These are phyloP conservation scores for Calonectria ilicicola DNA, from an alignment of 2,329 filamentous ascomycete genomes.

Conservation along the genomic window DNA sequence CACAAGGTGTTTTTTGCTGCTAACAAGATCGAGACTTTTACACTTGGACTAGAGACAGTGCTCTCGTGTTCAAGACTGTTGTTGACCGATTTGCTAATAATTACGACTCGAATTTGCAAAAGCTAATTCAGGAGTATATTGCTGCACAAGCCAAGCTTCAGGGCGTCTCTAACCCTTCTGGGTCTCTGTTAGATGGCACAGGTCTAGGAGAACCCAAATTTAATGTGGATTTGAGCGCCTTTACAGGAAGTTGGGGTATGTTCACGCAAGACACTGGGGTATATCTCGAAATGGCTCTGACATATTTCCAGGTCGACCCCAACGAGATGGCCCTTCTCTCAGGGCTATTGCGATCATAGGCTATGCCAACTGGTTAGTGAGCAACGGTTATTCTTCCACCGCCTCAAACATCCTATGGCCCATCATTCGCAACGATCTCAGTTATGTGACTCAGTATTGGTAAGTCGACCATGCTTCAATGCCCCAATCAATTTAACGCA, in stretches of 20 bases:
- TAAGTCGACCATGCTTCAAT: conserved; percentile 31
- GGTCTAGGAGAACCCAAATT: conserved; percentile 82
- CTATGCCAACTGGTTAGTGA: conserved; percentile 79
- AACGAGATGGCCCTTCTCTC: conserved; percentile 83
- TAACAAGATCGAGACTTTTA: conserved; percentile 71
- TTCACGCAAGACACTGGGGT: not conserved
- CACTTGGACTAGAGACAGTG: conserved; percentile 83
- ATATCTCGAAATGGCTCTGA: conserved; percentile 16
- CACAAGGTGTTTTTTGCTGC: not conserved
- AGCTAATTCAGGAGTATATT: conserved; percentile 76
- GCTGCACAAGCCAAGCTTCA: conserved; percentile 75
- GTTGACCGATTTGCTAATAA: conserved; percentile 72
- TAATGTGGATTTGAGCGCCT: conserved; percentile 72
- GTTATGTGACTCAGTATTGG: conserved; percentile 81
- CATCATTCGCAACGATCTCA: conserved; percentile 79
- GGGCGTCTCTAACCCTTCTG: conserved; percentile 76
- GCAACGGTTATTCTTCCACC: conserved; percentile 71
- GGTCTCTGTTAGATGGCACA: conserved; percentile 61
- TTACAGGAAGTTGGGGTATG: conserved; percentile 74
- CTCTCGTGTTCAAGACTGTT: conserved; percentile 76
- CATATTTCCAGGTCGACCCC: conserved; percentile 69
- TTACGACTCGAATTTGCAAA: conserved; percentile 70
- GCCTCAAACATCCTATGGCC: conserved; percentile 75
- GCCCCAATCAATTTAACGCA: not conserved
- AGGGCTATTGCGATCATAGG: conserved; percentile 79